Percentiles rank a stretch among this genome's conserved stretches.
Evolutionary conservation across 2,329 filamentous ascomycete species (phyloP).

Genomic region (Chaetomiaceae sp.): DNA sequence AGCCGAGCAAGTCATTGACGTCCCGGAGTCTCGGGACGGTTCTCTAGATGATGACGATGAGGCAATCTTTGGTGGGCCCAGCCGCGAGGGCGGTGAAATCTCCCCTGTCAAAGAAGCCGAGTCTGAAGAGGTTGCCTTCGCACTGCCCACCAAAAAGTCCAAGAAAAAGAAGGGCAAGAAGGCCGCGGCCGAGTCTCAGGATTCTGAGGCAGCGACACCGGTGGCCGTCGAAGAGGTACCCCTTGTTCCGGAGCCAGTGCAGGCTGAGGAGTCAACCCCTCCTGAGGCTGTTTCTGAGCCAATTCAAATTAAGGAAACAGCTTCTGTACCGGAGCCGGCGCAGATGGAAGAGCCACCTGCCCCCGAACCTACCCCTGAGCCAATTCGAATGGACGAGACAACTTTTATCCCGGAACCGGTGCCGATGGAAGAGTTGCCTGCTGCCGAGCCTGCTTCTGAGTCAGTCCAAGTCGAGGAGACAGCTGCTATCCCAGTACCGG

Average conservation of each 20-base stretch:
- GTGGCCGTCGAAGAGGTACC: neutral
- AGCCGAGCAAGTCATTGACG: neutral
- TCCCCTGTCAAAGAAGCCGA: neutral
- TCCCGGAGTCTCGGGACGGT: constrained; percentile 1
- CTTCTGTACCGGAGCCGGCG: neutral
- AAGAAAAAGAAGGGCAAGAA: constrained; percentile 20
- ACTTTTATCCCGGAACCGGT: too few relatives aligned
- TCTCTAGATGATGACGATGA: constrained; percentile 12
- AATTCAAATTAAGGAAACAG: neutral
- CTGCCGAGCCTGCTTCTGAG: too few relatives aligned
- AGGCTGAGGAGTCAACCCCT: neutral
- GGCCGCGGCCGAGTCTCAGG: neutral
- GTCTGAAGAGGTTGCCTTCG: neutral
- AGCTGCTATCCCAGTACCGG: too few relatives aligned
- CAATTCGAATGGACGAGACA: neutral
- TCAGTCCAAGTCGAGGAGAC: neutral
- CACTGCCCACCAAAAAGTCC: constrained; percentile 9
- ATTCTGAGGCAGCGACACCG: neutral
- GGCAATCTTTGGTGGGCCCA: constrained; percentile 7
- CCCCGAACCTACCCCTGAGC: too few relatives aligned
- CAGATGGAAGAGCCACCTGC: neutral
- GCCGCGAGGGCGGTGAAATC: neutral
- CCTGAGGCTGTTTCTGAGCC: neutral
- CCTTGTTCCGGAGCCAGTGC: neutral
- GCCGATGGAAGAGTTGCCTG: too few relatives aligned